These are phyloP conservation scores for Talaromyces verruculosus DNA, from an alignment of 2,329 filamentous ascomycete species.

Conservation along the genomic window DNA sequence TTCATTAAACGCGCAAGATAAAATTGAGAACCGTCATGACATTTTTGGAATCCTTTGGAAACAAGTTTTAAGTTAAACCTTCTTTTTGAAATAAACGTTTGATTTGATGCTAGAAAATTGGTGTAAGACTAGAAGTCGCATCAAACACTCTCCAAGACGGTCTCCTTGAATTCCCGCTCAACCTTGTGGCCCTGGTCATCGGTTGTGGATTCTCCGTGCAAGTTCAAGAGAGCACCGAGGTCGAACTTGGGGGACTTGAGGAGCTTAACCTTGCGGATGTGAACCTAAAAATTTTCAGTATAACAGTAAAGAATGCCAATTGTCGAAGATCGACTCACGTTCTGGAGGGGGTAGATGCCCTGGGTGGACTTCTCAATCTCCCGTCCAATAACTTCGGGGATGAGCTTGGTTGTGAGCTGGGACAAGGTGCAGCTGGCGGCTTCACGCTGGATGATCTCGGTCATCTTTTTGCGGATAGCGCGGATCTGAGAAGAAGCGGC, in stretches of 20 bases:
- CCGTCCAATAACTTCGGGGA: conserved; percentile 97
- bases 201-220: conserved; percentile 95
- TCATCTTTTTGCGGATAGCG: conserved; percentile 99
- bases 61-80: conserved; percentile 1
- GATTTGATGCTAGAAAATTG: conserved; percentile 16
- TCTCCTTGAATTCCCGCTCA: conserved; percentile 99
- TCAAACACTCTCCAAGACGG: conserved; percentile 91
- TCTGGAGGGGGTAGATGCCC: conserved; percentile 99
- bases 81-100: conserved; percentile 15
- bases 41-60: conserved; percentile 16
- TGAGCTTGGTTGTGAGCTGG: conserved; percentile 97
- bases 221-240: conserved; percentile 88
- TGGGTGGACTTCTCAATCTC: conserved; percentile 99
- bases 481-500: conserved; percentile 96
- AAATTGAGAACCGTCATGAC: conserved; percentile 9
- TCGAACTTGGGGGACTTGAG: conserved; percentile 99
- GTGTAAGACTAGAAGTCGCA: conserved; percentile 7
- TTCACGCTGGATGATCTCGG: conserved; percentile 96
- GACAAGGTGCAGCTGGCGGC: conserved; percentile 89
- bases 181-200: conserved; percentile 98
- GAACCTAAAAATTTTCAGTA: conserved; percentile 64
- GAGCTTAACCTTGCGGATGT: conserved; percentile 99
- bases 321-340: conserved; percentile 55
- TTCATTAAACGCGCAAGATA: neutral
- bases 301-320: too few relatives aligned